Percentiles rank a stretch among this genome's conserved stretches.
phyloP scores from a whole-genome alignment of 108 stramenopile species.

The Cyclotella distinguenda region DNA sequence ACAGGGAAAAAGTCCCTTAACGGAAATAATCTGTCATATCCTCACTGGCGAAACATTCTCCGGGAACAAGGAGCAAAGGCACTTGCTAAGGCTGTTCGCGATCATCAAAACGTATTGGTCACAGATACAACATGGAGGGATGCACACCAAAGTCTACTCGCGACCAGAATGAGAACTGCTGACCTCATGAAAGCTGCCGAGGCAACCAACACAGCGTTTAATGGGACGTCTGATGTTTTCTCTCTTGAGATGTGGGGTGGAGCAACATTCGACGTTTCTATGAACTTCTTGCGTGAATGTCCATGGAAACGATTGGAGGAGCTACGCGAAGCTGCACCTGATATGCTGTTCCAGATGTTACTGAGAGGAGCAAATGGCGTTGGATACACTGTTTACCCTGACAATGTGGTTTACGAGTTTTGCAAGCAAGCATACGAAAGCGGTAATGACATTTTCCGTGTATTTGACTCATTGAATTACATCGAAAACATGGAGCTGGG shows the following conservation, averaged over 20 bases:
- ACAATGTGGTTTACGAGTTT: constrained; percentile 84
- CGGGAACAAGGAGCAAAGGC: constrained; percentile 79
- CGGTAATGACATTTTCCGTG: constrained; percentile 87
- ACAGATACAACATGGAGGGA: constrained; percentile 99
- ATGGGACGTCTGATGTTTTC: constrained; percentile 45
- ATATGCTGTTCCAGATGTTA: constrained; percentile 83
- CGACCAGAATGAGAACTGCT: constrained; percentile 89
- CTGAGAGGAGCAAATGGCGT: constrained; percentile 87
- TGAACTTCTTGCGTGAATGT: constrained; percentile 76
- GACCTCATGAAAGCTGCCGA: constrained; percentile 90
- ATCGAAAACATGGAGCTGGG: constrained; percentile 81
- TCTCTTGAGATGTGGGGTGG: constrained; percentile 84
- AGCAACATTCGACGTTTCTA: constrained; percentile 84
- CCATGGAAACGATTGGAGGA: constrained; percentile 75
- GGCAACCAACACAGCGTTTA: constrained; percentile 65
- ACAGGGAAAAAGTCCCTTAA: constrained; percentile 18
- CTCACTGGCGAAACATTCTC: constrained; percentile 48
- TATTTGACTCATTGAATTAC: constrained; percentile 86
- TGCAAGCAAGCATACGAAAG: constrained; percentile 66
- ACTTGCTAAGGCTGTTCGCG: constrained; percentile 88
- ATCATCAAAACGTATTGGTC: constrained; percentile 78
- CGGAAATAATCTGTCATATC: constrained; percentile 32
- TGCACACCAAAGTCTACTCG: constrained; percentile 95
- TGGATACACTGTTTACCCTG: constrained; percentile 84
- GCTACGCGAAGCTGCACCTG: constrained; percentile 55